Conservation (phyloP, 106 monocot genomes). For the Dioscorea zingiberensis region DNA sequence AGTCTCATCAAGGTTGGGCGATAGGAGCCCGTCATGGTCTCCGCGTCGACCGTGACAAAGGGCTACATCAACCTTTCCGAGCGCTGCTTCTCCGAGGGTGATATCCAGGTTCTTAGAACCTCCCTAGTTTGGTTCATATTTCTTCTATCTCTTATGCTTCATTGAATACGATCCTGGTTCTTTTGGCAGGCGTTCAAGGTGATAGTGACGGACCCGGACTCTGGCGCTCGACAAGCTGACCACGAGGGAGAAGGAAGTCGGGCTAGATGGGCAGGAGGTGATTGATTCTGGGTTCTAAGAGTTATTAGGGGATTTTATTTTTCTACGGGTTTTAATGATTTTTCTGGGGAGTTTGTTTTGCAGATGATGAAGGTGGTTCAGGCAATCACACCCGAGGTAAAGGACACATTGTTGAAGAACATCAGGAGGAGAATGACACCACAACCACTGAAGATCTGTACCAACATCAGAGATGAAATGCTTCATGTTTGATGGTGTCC, state of each 20-base stretch:
- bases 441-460: conserved; percentile 81
- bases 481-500: conserved; percentile 84
- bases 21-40: conserved; percentile 94
- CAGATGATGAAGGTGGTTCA: conserved; percentile 62
- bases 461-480: conserved; percentile 92
- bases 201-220: conserved; percentile 74
- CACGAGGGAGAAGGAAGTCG: conserved; percentile 62
- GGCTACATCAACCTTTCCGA: conserved; percentile 95
- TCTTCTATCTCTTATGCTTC: no score
- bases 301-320: no score
- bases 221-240: conserved; percentile 57
- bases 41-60: conserved; percentile 84
- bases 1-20: conserved; percentile 88
- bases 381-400: conserved; percentile 64
- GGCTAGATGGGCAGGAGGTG: conserved; percentile 72
- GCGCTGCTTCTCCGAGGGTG: conserved; percentile 90
- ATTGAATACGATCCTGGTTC: no score
- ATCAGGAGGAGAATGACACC: conserved; percentile 92
- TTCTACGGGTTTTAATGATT: background rate
- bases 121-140: no score
- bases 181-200: conserved; percentile 65
- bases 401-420: conserved; percentile 71
- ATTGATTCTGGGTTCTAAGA: no score
- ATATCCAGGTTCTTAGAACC: conserved; percentile 24
- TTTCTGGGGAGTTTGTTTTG: background rate